A percentile compares a stretch with the other conserved stretches of the same genome.
Evolutionary conservation across 2,329 filamentous ascomycete species (phyloP).

Genomic region (Phialophora expanda): DNA sequence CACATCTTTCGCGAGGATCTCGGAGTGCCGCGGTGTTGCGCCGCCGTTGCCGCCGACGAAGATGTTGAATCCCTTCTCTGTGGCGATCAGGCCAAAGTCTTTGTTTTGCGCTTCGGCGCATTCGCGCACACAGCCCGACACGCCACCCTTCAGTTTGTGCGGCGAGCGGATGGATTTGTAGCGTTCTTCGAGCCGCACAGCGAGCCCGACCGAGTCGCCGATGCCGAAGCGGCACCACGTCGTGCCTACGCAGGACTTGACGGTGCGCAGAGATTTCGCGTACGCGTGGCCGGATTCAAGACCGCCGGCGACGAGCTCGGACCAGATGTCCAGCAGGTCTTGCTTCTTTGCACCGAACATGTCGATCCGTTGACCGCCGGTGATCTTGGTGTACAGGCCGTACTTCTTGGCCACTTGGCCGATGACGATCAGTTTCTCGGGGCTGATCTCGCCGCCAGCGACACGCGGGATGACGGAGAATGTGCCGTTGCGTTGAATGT

Average conservation of each 20-base stretch:
- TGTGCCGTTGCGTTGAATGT: constrained; percentile 89
- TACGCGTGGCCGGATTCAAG: constrained; percentile 93
- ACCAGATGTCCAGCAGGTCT: constrained; percentile 82
- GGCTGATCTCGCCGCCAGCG: constrained; percentile 83
- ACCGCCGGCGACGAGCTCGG: constrained; percentile 76
- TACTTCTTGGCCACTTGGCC: constrained; percentile 85
- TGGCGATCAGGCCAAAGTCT: constrained; percentile 90
- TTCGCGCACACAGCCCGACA: constrained; percentile 89
- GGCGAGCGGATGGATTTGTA: constrained; percentile 90
- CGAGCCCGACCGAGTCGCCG: constrained; percentile 89
- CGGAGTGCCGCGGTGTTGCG: constrained; percentile 79
- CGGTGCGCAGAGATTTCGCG: constrained; percentile 83
- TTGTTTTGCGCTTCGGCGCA: constrained; percentile 93
- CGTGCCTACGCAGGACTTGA: constrained; percentile 86
- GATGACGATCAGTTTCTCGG: constrained; percentile 82
- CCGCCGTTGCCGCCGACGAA: constrained; percentile 90
- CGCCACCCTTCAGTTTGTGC: constrained; percentile 89
- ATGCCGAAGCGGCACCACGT: constrained; percentile 91
- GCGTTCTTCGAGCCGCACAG: constrained; percentile 81
- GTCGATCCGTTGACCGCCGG: constrained; percentile 87
- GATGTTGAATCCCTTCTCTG: constrained; percentile 91
- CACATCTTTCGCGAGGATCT: constrained; percentile 85
- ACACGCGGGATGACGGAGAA: constrained; percentile 87
- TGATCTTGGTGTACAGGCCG: constrained; percentile 87
- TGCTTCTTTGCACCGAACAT: constrained; percentile 91